Conservation (phyloP, 2,329 filamentous ascomycete genomes). For the Sporothrix phasma region DNA sequence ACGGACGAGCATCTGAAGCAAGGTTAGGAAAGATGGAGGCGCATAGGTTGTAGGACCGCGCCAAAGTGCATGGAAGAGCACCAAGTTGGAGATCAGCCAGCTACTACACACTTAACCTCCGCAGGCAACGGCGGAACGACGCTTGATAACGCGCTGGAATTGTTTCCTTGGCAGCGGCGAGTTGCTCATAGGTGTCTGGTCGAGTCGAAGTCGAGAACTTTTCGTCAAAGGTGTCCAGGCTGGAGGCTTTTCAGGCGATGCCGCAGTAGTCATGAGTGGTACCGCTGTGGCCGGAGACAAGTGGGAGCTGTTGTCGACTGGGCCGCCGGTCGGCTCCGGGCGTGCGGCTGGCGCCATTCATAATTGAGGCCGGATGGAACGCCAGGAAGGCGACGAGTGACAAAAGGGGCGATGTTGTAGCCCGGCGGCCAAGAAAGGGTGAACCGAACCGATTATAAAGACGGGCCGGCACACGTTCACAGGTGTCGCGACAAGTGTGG, state of each 20-base stretch:
- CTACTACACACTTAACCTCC: constrained; percentile 12
- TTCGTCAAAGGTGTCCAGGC: neutral
- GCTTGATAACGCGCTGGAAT: constrained; percentile 17
- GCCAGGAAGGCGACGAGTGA: neutral
- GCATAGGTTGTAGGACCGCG: neutral
- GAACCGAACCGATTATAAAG: neutral
- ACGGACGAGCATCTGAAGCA: constrained; percentile 19
- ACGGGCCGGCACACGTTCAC: neutral
- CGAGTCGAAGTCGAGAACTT: neutral
- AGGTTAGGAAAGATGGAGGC: neutral
- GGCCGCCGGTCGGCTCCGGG: neutral
- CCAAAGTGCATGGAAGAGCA: neutral
- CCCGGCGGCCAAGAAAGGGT: neutral
- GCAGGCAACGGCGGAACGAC: constrained; percentile 20
- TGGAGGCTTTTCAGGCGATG: neutral
- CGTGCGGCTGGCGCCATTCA: neutral
- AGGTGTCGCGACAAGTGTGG: neutral
- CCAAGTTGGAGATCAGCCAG: neutral
- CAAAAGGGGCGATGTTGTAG: neutral
- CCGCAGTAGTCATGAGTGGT: neutral
- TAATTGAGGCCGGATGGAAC: neutral
- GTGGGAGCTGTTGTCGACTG: neutral
- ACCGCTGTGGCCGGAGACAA: neutral
- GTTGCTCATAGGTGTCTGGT: neutral
- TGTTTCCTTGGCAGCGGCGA: neutral